Percentiles rank a stretch among this genome's conserved stretches.
These are phyloP conservation scores for Hypoxylon rubiginosum DNA, from an alignment of 2,329 filamentous ascomycete species.

Conservation along the genomic window DNA sequence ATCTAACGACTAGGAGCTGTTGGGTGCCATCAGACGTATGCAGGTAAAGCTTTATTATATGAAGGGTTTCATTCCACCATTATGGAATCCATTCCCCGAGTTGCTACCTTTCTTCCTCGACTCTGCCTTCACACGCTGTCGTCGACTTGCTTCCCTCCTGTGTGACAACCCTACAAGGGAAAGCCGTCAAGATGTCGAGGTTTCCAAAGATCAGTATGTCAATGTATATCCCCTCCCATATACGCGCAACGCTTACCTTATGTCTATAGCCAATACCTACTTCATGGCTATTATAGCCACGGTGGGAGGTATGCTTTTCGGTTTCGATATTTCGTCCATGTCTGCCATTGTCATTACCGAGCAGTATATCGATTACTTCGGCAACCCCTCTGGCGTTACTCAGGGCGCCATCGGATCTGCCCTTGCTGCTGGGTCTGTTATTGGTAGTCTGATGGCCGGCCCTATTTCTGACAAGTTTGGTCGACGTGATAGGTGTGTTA, in stretches of 20 bases:
- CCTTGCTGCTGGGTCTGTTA: constrained; percentile 65
- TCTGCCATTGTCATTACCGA: constrained; percentile 67
- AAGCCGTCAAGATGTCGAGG: constrained; percentile 46
- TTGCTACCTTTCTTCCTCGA: constrained; percentile 17
- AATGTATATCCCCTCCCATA: constrained; percentile 1
- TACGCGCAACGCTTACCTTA: constrained; percentile 27
- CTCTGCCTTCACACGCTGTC: constrained; percentile 16
- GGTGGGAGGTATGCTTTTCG: constrained; percentile 57
- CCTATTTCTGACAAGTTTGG: constrained; percentile 64
- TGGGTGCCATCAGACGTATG: constrained; percentile 42
- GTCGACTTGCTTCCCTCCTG: constrained; percentile 25
- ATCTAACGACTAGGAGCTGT: constrained; percentile 10
- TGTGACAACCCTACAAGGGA: constrained; percentile 20
- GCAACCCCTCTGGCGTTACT: constrained; percentile 59
- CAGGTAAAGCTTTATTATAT: constrained; percentile 43
- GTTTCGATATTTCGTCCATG: constrained; percentile 71
- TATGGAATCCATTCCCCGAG: constrained; percentile 14
- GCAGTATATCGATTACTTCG: constrained; percentile 66
- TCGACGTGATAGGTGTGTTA: constrained; percentile 54
- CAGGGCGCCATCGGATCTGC: constrained; percentile 67
- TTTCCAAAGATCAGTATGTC: constrained; percentile 50
- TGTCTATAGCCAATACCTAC: constrained; percentile 48
- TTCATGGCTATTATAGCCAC: constrained; percentile 51
- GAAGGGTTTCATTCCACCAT: constrained; percentile 39
- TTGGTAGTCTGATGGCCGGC: constrained; percentile 64